Evolutionary conservation across 306 rosid species (phyloP).

Genomic region (Vicia faba): DNA sequence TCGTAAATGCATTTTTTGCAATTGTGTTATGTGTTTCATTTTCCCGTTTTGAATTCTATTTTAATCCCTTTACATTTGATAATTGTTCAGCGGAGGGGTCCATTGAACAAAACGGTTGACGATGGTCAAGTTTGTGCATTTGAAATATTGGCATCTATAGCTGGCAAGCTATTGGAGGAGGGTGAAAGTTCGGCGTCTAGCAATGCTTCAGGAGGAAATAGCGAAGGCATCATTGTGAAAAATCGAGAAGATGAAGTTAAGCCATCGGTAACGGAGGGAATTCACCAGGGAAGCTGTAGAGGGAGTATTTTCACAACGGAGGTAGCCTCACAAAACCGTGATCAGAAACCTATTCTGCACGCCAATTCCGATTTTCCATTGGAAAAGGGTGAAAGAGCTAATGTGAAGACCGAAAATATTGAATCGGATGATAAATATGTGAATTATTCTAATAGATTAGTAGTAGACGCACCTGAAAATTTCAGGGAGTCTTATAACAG

Average conservation of each 20-base stretch:
- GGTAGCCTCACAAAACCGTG: constrained; percentile 47
- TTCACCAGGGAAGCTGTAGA: constrained; percentile 56
- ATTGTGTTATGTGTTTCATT: constrained; percentile 27
- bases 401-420: constrained; percentile 50
- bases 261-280: constrained; percentile 44
- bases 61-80: constrained; percentile 37
- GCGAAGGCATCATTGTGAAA: constrained; percentile 44
- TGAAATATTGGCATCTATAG: constrained; percentile 88
- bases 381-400: constrained; percentile 43
- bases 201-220: constrained; percentile 71
- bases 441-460: constrained; percentile 46
- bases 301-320: constrained; percentile 51
- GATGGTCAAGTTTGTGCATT: constrained; percentile 76
- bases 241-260: constrained; percentile 48
- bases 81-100: constrained; percentile 63
- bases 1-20: neutral
- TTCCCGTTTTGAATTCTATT: constrained; percentile 27
- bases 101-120: constrained; percentile 43
- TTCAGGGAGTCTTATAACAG: constrained; percentile 53
- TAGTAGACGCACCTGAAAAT: constrained; percentile 47
- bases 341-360: constrained; percentile 44
- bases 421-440: constrained; percentile 40
- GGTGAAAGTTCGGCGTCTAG: constrained; percentile 80
- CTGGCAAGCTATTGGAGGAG: constrained; percentile 87
- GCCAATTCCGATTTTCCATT: constrained; percentile 39